Evolutionary conservation across 2,329 filamentous ascomycete species (phyloP).

Genomic region (Talaromyces sp.): DNA sequence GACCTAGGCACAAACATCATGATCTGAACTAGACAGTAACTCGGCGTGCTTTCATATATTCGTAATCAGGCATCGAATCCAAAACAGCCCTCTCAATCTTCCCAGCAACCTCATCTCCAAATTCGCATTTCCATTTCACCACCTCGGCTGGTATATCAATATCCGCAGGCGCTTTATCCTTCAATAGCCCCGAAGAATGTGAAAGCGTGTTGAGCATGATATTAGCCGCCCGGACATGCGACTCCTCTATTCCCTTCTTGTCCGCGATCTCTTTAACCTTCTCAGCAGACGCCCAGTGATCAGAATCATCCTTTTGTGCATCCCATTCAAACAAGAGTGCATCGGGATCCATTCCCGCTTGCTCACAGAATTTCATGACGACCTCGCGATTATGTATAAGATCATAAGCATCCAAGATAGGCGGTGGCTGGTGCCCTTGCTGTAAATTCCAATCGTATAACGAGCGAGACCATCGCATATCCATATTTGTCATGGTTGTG

Average conservation of each 20-base stretch:
- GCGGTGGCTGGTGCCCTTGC: conserved; percentile 25
- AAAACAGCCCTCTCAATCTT: conserved; percentile 30
- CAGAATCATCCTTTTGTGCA: neutral
- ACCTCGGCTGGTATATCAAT: conserved; percentile 38
- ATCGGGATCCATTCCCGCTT: conserved; percentile 37
- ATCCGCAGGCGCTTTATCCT: conserved; percentile 31
- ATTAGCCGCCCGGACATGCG: neutral
- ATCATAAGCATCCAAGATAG: conserved; percentile 44
- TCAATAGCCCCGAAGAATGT: conserved; percentile 36
- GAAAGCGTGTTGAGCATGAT: conserved; percentile 35
- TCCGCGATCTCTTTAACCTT: neutral
- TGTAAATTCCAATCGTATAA: conserved; percentile 41
- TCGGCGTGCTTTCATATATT: conserved; percentile 36
- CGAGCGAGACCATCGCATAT: conserved; percentile 33
- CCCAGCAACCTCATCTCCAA: conserved; percentile 31
- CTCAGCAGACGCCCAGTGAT: neutral
- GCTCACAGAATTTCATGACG: conserved; percentile 30
- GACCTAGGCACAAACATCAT: too few relatives aligned
- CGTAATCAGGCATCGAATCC: conserved; percentile 45
- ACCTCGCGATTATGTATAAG: conserved; percentile 38
- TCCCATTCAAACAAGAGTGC: conserved; percentile 38
- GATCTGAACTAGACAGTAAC: conserved; percentile 17
- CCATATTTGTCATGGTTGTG: conserved; percentile 27
- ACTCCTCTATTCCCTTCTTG: neutral
- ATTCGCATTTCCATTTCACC: conserved; percentile 41